Conservation (phyloP, 2,329 filamentous ascomycete genomes). For the Penicillium aurantiogriseum region DNA sequence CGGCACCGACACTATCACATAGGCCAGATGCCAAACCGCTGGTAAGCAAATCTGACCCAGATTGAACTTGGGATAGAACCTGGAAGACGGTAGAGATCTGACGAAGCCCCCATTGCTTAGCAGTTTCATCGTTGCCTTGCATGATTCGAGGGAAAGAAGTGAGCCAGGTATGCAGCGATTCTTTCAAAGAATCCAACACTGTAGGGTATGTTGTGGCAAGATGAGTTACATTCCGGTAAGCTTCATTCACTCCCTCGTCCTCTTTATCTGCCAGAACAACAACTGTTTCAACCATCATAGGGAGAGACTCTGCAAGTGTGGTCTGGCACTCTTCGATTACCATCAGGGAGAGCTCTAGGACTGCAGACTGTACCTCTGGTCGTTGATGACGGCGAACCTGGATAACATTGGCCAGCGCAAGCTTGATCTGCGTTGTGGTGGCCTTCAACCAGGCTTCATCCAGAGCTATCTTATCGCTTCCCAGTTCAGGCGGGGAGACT, state of each 20-base stretch:
- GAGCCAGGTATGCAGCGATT: slow-evolving; percentile 76
- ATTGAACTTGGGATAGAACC: slow-evolving; percentile 61
- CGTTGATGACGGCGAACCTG: slow-evolving; percentile 71
- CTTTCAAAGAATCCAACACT: slow-evolving; percentile 65
- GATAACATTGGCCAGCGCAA: slow-evolving; percentile 74
- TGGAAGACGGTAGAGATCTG: slow-evolving; percentile 74
- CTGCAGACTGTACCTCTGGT: slow-evolving; percentile 63
- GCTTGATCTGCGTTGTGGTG: slow-evolving; percentile 75
- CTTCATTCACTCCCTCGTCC: slow-evolving; percentile 38
- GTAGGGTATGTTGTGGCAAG: slow-evolving; percentile 62
- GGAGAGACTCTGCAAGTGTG: slow-evolving; percentile 66
- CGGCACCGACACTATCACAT: slow-evolving; percentile 66
- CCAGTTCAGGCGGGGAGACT: slow-evolving; percentile 23
- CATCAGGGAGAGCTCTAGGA: slow-evolving; percentile 69
- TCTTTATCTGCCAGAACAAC: slow-evolving; percentile 64
- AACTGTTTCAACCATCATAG: slow-evolving; percentile 77
- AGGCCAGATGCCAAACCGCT: slow-evolving; percentile 54
- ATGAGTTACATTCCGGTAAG: slow-evolving; percentile 52
- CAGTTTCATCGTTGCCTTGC: slow-evolving; percentile 77
- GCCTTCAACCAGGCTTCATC: slow-evolving; percentile 71
- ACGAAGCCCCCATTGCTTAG: slow-evolving; percentile 68
- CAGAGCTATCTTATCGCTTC: slow-evolving; percentile 41
- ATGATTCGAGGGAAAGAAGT: slow-evolving; percentile 76
- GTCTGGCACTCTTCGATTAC: slow-evolving; percentile 75
- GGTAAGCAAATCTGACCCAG: slow-evolving; percentile 40